These are phyloP conservation scores for Globisporangium middletonii DNA, from an alignment of 352 stramenopile genomes.

Conservation along the genomic window DNA sequence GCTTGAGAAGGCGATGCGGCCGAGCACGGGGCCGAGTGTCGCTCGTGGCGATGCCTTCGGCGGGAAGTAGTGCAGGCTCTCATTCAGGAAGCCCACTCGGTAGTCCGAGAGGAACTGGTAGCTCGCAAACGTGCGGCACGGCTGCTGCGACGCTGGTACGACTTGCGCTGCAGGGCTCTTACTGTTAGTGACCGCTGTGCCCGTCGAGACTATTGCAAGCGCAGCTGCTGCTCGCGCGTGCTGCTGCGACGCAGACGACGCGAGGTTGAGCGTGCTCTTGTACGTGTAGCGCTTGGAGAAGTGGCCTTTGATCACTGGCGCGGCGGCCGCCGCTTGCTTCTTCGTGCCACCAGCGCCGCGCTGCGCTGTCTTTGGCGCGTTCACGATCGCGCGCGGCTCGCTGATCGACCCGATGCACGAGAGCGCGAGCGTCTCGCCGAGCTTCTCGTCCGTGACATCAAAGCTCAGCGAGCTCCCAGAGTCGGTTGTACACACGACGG, in stretches of 20 bases:
- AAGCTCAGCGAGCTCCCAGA: conserved; percentile 35
- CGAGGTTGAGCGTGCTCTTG: conserved; percentile 19
- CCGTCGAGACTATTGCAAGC: background rate
- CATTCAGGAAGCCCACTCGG: conserved; percentile 36
- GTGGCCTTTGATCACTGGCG: conserved; percentile 28
- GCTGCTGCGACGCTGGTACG: background rate
- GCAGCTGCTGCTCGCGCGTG: background rate
- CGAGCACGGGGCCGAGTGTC: conserved; percentile 50
- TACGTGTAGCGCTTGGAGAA: conserved; percentile 79
- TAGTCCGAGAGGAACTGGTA: conserved; percentile 61
- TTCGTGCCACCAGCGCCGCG: conserved; percentile 10
- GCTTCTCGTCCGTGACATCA: conserved; percentile 55
- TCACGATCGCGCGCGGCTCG: conserved; percentile 20
- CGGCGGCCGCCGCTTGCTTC: conserved; percentile 3
- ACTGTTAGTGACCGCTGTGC: too few species aligned
- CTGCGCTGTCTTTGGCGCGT: conserved; percentile 9
- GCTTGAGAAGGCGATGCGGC: conserved; percentile 27
- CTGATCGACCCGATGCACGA: conserved; percentile 57
- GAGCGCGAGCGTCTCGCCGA: conserved; percentile 40
- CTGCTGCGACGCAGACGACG: background rate
- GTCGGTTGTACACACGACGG: conserved; percentile 35
- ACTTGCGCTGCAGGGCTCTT: background rate
- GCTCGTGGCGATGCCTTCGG: conserved; percentile 30
- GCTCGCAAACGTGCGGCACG: conserved; percentile 31
- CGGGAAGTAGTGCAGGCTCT: conserved; percentile 53